phyloP scores from a whole-genome alignment of 2,329 filamentous ascomycete genomes.

The Bipolaris victoriae region DNA sequence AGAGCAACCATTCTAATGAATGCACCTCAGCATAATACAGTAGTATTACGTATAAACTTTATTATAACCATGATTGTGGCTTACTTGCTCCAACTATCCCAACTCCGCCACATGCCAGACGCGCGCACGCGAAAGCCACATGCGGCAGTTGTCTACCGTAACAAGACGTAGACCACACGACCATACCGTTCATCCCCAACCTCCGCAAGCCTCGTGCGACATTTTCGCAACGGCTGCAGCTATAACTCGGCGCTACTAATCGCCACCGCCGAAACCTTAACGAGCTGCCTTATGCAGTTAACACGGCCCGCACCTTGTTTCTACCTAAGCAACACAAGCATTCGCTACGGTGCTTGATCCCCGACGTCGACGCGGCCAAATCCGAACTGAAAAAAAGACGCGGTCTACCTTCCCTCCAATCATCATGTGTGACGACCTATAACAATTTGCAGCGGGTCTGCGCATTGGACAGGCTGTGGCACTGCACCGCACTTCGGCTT shows the following conservation, averaged over 20 bases:
- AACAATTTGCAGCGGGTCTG: neutral
- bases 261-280: neutral
- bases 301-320: slow-evolving; percentile 19
- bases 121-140: neutral
- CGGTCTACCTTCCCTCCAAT: neutral
- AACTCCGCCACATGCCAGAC: too few relatives aligned
- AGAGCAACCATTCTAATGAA: neutral
- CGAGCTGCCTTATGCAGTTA: slow-evolving; percentile 31
- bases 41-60: neutral
- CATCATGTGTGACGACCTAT: neutral
- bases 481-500: neutral
- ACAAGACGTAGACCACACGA: neutral
- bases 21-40: neutral
- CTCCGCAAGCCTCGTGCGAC: neutral
- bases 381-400: neutral
- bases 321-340: slow-evolving; percentile 29
- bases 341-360: slow-evolving; percentile 31
- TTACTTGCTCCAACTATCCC: neutral
- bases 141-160: neutral
- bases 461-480: slow-evolving; percentile 5
- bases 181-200: neutral
- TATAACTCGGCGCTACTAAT: neutral
- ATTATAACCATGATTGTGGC: neutral
- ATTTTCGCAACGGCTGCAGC: neutral
- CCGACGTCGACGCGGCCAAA: slow-evolving; percentile 1